Base-by-base conservation (phyloP, 805 yeast genomes). In the Wickerhamomyces canadensis region DNA sequence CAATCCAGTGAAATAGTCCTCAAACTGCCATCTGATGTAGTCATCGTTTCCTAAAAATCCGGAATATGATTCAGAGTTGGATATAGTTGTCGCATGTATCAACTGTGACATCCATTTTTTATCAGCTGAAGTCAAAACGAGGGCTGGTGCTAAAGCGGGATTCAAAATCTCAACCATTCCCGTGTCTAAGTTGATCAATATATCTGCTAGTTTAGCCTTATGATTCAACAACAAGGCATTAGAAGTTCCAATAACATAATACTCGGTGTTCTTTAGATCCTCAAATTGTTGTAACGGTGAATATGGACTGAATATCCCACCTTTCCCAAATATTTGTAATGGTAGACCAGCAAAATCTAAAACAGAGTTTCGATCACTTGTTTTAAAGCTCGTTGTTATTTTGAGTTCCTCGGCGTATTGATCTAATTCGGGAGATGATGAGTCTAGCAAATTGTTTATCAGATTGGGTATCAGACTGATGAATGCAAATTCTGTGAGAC, bases 251-350 rank as follows among this genome's bases (percentile, higher is more conserved):
- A 86, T 73, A 54, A 85, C 63, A 47, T 77, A 93, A 54, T 78
- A 78, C 25, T 70, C 64, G 0, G 89, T 72, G 16, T 72, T 69
- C 23, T 65, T 67, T 36, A 93, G 65, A 48, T 84, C 88, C 36
- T 83, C 84, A 38, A 91, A 64, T 54, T 91, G 98, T 58, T 91
- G 98, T 38, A 93, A 64, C 0, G 98, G 95, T n/a, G 89, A 70
- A 61, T 91, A 93, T 2, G 98, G 98, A 48, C 83, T 81, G 69
- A 94, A 89, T 42, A 91, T 70, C 2, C 94, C 88, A 31, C 94
- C 94, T 47, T 76, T 74, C 34, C 87, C 87, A 60, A 93, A 93
- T 1, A 88, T 59, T 49, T 83, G 89, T 34, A 93, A 64, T 0
- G 98, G 98, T 23, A 93, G 66, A 0, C 98, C 98, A 53, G 87